Evolutionary conservation across 805 yeast species (phyloP), one percentile per base, ranked within the genome.

Genomic region (Spathaspora sp.): DNA sequence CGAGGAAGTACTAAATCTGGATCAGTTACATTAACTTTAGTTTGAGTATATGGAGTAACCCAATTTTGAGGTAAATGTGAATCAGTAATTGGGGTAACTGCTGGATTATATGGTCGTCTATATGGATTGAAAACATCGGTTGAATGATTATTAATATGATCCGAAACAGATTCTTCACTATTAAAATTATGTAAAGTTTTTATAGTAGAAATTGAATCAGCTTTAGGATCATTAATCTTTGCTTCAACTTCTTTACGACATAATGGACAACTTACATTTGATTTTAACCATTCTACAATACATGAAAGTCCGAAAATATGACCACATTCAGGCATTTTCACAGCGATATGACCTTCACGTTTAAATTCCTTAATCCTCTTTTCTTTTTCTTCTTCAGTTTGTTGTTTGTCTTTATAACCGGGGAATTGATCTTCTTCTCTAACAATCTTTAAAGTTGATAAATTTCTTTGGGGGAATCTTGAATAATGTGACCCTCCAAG

Each of bases 281-380:
- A 60, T 49, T 66, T 71, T 45, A 74, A 60, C 78, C 78, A 74
- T 43, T 72, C 76, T 2, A 71, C 60, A 26, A 74, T 63, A 58
- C 78, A 74, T 8, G 71, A 55, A 54, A 67, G 65, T 14, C 78
- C 78, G 55, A 74, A 74, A 0, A 70, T 57, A 56, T 74, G 78
- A 20, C 66, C 62, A 53, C 78, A 74, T 52, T 67, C 70, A 1
- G 78, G 77, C 70, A 74, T 68, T 51, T 66, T 61, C 2, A 72
- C 70, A 0, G 78, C 73, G 9, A 63, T 54, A 55, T 74, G 78
- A 5, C 57, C 57, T 3, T 56, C 57, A 12, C 47, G 46, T 18
- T 58, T 53, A 6, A 50, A 42, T 23, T 55, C 49, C 7, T 50
- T 49, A 10, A 42, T 29, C 23, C 47, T 49, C 23, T 55, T 52